Conservation (phyloP, 108 stramenopile genomes). For the Discostella pseudostelligera region DNA sequence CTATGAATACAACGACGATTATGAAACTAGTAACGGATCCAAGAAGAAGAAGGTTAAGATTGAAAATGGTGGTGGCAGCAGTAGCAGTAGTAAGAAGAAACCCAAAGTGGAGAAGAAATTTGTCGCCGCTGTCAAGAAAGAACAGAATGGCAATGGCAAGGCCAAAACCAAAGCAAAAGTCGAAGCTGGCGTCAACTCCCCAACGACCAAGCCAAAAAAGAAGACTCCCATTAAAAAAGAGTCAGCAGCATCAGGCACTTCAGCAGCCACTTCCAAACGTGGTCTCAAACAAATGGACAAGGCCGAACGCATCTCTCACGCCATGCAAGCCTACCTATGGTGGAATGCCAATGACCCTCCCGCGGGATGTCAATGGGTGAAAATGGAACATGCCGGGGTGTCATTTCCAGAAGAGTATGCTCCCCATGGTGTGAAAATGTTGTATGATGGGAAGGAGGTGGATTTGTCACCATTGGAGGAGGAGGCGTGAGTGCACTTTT, state of each 20-base stretch:
- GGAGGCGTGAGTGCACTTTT: constrained; percentile 86
- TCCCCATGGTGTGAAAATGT: constrained; percentile 93
- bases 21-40: not conserved
- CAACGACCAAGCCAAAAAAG: constrained; percentile 18
- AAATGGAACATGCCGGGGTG: constrained; percentile 97
- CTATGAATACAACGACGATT: constrained; percentile 14
- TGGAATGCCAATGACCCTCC: constrained; percentile 86
- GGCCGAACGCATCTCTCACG: constrained; percentile 76
- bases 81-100: constrained; percentile 22
- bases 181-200: too few relatives aligned
- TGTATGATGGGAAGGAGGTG: constrained; percentile 90
- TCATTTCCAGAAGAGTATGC: constrained; percentile 91
- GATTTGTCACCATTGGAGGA: constrained; percentile 90
- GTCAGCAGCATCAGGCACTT: constrained; percentile 12
- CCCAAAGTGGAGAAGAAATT: not conserved
- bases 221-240: constrained; percentile 42
- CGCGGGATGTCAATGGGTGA: constrained; percentile 90
- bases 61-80: constrained; percentile 4
- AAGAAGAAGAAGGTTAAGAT: constrained; percentile 36
- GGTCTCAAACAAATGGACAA: constrained; percentile 74
- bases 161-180: constrained; percentile 5
- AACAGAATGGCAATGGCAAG: constrained; percentile 11
- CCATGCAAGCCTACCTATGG: constrained; percentile 91
- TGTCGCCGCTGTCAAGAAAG: not conserved
- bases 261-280: constrained; percentile 6